Evolutionary conservation across 1,284 basidiomycete genomes (phyloP).

Genomic region (Apiotrichum laibachii): DNA sequence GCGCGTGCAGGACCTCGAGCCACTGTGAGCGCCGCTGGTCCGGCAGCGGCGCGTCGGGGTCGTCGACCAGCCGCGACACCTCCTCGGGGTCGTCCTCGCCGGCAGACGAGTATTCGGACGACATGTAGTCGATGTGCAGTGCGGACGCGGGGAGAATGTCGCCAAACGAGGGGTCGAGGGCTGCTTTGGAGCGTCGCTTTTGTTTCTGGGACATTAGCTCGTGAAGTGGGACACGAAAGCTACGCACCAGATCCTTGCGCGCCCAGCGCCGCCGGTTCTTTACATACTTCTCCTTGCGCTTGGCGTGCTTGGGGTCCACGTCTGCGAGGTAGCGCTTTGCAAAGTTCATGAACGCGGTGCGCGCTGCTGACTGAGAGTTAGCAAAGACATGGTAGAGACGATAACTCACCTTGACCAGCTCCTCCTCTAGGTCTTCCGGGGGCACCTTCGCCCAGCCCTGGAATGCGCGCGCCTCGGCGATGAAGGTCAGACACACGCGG

Average conservation of each 20-base stretch:
- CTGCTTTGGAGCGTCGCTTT: constrained; percentile 41
- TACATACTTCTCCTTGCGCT: constrained; percentile 38
- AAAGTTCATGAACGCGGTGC: constrained; percentile 47
- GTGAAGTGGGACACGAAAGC: neutral
- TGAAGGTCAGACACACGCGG: constrained; percentile 18
- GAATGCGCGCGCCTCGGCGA: constrained; percentile 18
- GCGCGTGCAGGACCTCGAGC: constrained; percentile 9
- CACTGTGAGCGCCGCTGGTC: constrained; percentile 13
- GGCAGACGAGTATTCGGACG: constrained; percentile 49
- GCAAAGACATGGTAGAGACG: neutral
- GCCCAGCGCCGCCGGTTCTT: constrained; percentile 50
- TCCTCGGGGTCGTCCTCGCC: constrained; percentile 36
- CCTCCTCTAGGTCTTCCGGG: constrained; percentile 23
- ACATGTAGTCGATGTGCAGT: constrained; percentile 50
- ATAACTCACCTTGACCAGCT: constrained; percentile 18
- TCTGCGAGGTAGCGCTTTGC: constrained; percentile 41
- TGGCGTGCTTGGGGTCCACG: constrained; percentile 34
- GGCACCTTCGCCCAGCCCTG: constrained; percentile 22
- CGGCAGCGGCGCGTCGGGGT: neutral
- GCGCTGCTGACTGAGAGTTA: constrained; percentile 23
- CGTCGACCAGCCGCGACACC: constrained; percentile 9
- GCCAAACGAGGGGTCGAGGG: constrained; percentile 27
- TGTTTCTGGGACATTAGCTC: constrained; percentile 40
- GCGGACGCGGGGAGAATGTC: constrained; percentile 29
- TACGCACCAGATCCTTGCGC: constrained; percentile 47